A percentile compares a stretch with the other conserved stretches of the same genome.
These are phyloP conservation scores for Fonsecaea monophora DNA, from an alignment of 2,329 filamentous ascomycete species.

Conservation along the genomic window DNA sequence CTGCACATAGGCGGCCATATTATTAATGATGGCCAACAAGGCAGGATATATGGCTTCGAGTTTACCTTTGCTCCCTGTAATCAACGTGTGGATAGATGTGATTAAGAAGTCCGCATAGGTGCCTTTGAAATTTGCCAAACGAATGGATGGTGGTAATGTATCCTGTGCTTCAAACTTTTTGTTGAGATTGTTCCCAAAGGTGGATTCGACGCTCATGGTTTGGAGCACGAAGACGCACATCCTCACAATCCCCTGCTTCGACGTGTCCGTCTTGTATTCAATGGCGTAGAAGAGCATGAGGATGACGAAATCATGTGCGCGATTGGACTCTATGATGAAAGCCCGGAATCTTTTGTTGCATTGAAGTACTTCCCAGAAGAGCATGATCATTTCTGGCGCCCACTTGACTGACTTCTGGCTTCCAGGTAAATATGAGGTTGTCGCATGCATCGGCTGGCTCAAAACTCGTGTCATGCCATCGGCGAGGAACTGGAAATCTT, in stretches of 20 bases:
- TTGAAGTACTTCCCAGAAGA: constrained; percentile 96
- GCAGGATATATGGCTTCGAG: constrained; percentile 92
- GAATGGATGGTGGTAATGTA: constrained; percentile 79
- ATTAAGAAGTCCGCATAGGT: constrained; percentile 94
- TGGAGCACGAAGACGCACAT: constrained; percentile 99
- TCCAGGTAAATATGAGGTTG: constrained; percentile 84
- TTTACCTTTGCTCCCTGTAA: constrained; percentile 88
- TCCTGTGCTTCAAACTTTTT: constrained; percentile 88
- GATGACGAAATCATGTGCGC: constrained; percentile 90
- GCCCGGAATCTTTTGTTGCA: constrained; percentile 97
- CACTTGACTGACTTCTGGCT: constrained; percentile 81
- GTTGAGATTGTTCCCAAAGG: constrained; percentile 89
- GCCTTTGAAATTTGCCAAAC: constrained; percentile 82
- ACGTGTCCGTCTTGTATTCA: constrained; percentile 82
- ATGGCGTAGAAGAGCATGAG: constrained; percentile 91
- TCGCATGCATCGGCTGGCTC: constrained; percentile 79
- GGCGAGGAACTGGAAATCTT: constrained; percentile 97
- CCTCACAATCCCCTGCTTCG: constrained; percentile 88
- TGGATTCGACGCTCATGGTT: constrained; percentile 89
- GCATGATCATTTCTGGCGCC: constrained; percentile 92
- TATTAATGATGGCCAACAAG: constrained; percentile 89
- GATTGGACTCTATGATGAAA: constrained; percentile 94
- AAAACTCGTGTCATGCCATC: constrained; percentile 92
- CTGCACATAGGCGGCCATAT: constrained; percentile 84
- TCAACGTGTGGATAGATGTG: constrained; percentile 90